Conservation (phyloP, 345 rosid species). For the Hibiscus syriacus region DNA sequence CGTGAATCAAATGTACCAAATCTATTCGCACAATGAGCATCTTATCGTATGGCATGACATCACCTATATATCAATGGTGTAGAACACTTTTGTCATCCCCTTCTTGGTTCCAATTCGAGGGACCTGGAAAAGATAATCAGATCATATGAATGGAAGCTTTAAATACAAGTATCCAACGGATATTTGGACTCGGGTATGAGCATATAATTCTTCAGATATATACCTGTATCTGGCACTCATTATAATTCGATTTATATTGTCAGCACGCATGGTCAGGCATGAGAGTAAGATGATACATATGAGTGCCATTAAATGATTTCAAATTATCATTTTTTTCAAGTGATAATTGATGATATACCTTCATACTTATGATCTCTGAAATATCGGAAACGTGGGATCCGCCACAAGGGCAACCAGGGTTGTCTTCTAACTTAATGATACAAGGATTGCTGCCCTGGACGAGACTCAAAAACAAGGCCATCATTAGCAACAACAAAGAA, state of each 20-base stretch:
- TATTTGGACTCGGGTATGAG: background rate
- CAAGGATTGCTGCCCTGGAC: slow-evolving; percentile 77
- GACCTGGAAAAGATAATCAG: slow-evolving; percentile 29
- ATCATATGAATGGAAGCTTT: background rate
- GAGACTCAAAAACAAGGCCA: background rate
- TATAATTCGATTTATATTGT: background rate
- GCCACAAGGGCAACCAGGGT: slow-evolving; percentile 80
- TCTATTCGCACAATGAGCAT: background rate
- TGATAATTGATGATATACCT: slow-evolving; percentile 30
- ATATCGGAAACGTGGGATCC: slow-evolving; percentile 80
- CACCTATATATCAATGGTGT: slow-evolving; percentile 33
- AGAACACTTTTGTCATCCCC: slow-evolving; percentile 65
- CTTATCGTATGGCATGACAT: too few relatives aligned
- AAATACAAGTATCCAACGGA: background rate
- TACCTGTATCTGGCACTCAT: background rate
- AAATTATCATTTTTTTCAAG: background rate
- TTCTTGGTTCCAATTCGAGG: slow-evolving; percentile 64
- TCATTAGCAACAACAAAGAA: background rate
- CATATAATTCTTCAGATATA: background rate
- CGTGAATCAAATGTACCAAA: too few relatives aligned
- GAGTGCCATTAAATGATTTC: background rate
- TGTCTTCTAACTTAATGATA: slow-evolving; percentile 54
- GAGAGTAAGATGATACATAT: background rate
- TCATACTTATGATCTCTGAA: slow-evolving; percentile 59
- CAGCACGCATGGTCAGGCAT: background rate